Base-by-base conservation (phyloP, 345 rosid species). In the Sisymbrium altissimum region DNA sequence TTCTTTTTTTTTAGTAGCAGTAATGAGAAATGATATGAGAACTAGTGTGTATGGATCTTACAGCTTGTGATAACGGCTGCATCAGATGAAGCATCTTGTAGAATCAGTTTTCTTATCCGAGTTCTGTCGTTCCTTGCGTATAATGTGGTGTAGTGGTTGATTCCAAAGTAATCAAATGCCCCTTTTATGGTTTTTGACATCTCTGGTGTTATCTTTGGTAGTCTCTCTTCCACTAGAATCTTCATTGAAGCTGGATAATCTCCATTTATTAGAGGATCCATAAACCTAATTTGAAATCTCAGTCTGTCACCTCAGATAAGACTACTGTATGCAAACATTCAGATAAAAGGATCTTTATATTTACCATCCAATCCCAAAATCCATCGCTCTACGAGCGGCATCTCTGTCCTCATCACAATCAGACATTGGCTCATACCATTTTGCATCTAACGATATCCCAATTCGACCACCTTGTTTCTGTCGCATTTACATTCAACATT, bases 71-170 rank as follows among this genome's bases (percentile, higher is more conserved):
- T 88, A 17, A 91, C 93, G 17, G 90, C 96, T 58, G 86, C 74
- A 83, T 94, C 95, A 18, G 97, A 80, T 33, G 88, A 84, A 74
- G 98, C 98, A 70, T 94, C 98, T 73, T 81, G 89, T 29, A 94
- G 73, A 76, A 94, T 86, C 38, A 85, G 83, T 81, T 94, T 91
- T 77, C 84, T 83, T 58, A 89, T 88, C 38, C 60, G 75, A 44
- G 74, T 82, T 79, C 92, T 81, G 82, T 94, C 97, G 21, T 94
- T 87, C 12, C 90, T 79, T 12, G 82, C 86, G 38, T 89, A 94
- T 33, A 86, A 76, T 44, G 97, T 73, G 9, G 97, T 94, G 74
- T 94, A 94, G 53, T 91, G 97, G 76, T 94, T 94, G 76, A 94
- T 71, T 68, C 98, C 96, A n/a, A 87, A 39, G 67, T 78, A 94